A percentile compares a stretch with the other conserved stretches of the same genome.
phyloP scores from a whole-genome alignment of 2,329 filamentous ascomycete genomes.

The Claviceps pazoutovae region DNA sequence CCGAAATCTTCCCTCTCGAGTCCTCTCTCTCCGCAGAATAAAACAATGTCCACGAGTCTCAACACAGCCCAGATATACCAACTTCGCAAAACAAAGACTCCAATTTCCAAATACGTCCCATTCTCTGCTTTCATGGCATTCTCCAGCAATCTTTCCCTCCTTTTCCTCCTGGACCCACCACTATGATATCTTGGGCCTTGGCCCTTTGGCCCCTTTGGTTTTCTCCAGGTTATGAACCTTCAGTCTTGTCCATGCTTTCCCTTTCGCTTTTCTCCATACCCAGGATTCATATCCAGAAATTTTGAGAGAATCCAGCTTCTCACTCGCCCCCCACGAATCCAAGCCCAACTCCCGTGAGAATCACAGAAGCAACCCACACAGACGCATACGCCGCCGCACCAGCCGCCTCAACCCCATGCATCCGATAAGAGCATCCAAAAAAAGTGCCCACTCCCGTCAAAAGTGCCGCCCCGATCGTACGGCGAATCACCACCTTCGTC shows the following conservation, averaged over 20 bases:
- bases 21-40: background rate
- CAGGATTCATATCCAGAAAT: background rate
- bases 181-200: too few species aligned
- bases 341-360: conserved; percentile 42
- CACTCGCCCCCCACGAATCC: conserved; percentile 34
- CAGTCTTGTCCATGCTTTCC: too few species aligned
- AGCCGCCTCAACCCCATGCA: conserved; percentile 53
- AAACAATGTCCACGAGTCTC: background rate
- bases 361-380: conserved; percentile 57
- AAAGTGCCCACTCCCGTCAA: conserved; percentile 46
- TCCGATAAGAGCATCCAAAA: conserved; percentile 49
- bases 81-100: background rate
- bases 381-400: conserved; percentile 62
- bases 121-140: background rate
- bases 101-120: background rate
- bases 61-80: background rate
- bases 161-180: background rate
- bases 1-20: background rate
- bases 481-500: conserved; percentile 47
- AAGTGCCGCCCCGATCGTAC: conserved; percentile 46
- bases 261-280: background rate
- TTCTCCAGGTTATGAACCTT: too few species aligned
- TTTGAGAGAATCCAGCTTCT: background rate
- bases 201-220: too few species aligned
- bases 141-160: background rate